These are phyloP conservation scores for Jatropha podagrica DNA, from an alignment of 441 rosid species.

Conservation along the genomic window DNA sequence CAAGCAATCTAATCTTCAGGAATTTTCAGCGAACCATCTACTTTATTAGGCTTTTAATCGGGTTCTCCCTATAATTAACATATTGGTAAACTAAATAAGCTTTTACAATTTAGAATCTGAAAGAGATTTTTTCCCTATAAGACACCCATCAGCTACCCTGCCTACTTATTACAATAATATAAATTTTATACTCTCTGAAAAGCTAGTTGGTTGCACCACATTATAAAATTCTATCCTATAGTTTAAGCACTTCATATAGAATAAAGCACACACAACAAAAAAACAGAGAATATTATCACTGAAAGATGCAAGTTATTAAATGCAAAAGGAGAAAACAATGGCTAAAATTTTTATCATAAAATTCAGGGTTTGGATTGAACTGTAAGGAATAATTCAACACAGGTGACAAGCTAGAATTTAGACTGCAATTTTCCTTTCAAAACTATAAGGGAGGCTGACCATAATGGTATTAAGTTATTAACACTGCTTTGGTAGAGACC, in stretches of 20 bases:
- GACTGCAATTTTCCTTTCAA: background rate
- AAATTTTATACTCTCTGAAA: background rate
- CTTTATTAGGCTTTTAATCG: background rate
- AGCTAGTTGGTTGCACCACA: background rate
- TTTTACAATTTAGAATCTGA: constrained; percentile 4
- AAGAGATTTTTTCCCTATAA: background rate
- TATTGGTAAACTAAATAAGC: background rate
- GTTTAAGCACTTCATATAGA: background rate
- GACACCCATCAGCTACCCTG: background rate
- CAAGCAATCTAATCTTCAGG: background rate
- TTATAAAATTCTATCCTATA: background rate
- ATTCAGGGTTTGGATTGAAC: background rate
- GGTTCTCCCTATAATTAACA: background rate
- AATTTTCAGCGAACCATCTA: background rate
- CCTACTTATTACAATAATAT: background rate
- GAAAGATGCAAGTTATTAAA: background rate
- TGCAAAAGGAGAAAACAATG: background rate
- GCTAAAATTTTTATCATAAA: background rate
- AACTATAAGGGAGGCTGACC: background rate
- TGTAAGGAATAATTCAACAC: background rate
- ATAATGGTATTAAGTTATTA: background rate
- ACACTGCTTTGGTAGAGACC: background rate
- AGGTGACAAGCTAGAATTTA: background rate
- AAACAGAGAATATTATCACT: background rate
- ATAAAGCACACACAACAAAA: background rate